These are phyloP conservation scores for Linnemannia zychae DNA, from an alignment of 192 early-diverging fungal genomes.

Conservation along the genomic window DNA sequence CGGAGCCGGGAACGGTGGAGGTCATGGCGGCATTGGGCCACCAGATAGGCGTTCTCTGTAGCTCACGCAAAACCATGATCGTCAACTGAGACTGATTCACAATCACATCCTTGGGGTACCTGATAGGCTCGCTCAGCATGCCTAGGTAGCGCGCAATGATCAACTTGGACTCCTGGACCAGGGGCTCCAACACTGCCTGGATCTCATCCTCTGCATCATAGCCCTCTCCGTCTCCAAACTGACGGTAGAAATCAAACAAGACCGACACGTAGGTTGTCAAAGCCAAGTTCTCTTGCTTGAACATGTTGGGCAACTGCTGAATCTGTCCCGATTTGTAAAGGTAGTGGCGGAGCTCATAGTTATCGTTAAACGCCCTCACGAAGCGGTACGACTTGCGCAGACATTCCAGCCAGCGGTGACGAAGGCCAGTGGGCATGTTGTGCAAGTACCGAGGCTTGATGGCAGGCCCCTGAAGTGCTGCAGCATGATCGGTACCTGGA, in stretches of 20 bases:
- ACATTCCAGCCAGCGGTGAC: conserved; percentile 77
- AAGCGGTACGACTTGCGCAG: conserved; percentile 86
- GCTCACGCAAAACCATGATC: conserved; percentile 59
- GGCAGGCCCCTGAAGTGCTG: conserved; percentile 12
- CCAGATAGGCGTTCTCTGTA: conserved; percentile 57
- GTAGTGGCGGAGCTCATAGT: conserved; percentile 82
- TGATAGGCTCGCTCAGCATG: conserved; percentile 56
- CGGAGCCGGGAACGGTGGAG: conserved; percentile 1
- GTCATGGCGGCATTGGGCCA: conserved; percentile 50
- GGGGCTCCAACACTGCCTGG: conserved; percentile 55
- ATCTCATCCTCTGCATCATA: conserved; percentile 49
- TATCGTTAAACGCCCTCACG: conserved; percentile 86
- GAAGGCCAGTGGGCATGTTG: conserved; percentile 60
- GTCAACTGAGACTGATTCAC: conserved; percentile 60
- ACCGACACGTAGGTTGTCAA: conserved; percentile 77
- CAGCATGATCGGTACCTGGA: conserved; percentile 16
- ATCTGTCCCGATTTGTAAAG: conserved; percentile 87
- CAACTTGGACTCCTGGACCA: conserved; percentile 59
- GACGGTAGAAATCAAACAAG: conserved; percentile 77
- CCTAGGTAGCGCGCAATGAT: conserved; percentile 56
- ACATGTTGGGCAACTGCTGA: conserved; percentile 91
- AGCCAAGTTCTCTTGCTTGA: conserved; percentile 91
- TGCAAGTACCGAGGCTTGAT: conserved; percentile 53
- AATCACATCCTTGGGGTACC: conserved; percentile 60
- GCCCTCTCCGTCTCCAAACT: conserved; percentile 63